Percentiles rank a stretch among this genome's conserved stretches.
These are phyloP conservation scores for Elsinoe batatas DNA, from an alignment of 2,329 filamentous ascomycete genomes.

Conservation along the genomic window DNA sequence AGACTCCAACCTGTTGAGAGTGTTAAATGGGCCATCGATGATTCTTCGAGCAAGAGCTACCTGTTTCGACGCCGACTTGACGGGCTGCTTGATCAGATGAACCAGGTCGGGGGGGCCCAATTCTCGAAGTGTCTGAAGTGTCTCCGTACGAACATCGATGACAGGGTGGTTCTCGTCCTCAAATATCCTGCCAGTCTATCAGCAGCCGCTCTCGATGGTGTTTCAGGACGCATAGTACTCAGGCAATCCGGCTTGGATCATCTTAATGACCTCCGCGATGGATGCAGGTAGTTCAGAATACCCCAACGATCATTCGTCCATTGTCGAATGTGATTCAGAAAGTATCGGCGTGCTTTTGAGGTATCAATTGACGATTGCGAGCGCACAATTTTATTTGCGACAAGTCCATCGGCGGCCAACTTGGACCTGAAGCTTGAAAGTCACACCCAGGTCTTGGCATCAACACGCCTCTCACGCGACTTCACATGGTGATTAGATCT, in stretches of 20 bases:
- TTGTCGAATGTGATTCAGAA: neutral
- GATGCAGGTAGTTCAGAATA: no score
- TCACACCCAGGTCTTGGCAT: conserved; percentile 7
- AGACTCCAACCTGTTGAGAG: conserved; percentile 73
- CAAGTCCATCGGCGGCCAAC: neutral
- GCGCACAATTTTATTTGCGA: conserved; percentile 3
- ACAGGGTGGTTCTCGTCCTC: conserved; percentile 89
- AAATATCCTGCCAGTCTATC: conserved; percentile 56
- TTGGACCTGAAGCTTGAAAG: conserved; percentile 7
- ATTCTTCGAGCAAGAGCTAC: no score
- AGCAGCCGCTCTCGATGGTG: no score
- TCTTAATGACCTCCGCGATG: conserved; percentile 16
- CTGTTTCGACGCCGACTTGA: conserved; percentile 49
- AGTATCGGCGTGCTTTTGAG: neutral
- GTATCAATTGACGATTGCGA: neutral
- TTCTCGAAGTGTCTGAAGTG: conserved; percentile 74
- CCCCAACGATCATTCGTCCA: neutral
- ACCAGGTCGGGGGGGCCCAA: conserved; percentile 92
- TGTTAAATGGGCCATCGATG: no score
- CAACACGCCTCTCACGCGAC: conserved; percentile 11
- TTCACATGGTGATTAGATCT: neutral
- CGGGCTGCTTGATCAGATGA: conserved; percentile 73
- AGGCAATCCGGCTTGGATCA: conserved; percentile 35
- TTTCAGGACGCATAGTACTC: no score
- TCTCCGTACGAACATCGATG: conserved; percentile 85